These are phyloP conservation scores for Acer negundo DNA, from an alignment of 345 rosid species.

Conservation along the genomic window DNA sequence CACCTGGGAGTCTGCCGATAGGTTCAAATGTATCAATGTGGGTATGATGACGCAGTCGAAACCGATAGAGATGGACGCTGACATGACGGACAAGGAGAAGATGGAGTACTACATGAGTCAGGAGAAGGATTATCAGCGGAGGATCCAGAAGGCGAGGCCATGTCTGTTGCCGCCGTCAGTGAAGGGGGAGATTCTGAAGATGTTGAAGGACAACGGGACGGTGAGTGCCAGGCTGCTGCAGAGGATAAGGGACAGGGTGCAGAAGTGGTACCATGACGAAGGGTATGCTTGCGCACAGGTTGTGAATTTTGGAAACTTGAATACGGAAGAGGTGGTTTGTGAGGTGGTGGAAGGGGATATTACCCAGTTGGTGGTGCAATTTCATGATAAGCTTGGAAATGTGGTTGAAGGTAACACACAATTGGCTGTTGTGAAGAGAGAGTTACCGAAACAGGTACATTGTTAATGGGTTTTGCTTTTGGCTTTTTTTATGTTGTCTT, in stretches of 20 bases:
- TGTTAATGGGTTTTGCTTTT: slow-evolving; percentile 8
- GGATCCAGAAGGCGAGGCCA: slow-evolving; percentile 79
- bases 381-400: slow-evolving; percentile 94
- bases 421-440: slow-evolving; percentile 74
- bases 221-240: slow-evolving; percentile 92
- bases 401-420: slow-evolving; percentile 92
- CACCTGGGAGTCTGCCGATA: slow-evolving; percentile 92
- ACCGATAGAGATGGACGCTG: slow-evolving; percentile 84
- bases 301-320: slow-evolving; percentile 94
- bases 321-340: slow-evolving; percentile 93
- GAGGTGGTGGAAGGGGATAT: slow-evolving; percentile 98
- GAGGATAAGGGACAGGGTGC: slow-evolving; percentile 91
- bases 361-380: slow-evolving; percentile 78
- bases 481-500: background rate
- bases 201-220: slow-evolving; percentile 77
- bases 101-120: slow-evolving; percentile 74
- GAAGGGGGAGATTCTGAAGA: slow-evolving; percentile 65
- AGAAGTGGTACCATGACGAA: slow-evolving; percentile 95
- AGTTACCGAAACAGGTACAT: slow-evolving; percentile 77
- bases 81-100: slow-evolving; percentile 97
- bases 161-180: slow-evolving; percentile 68
- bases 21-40: slow-evolving; percentile 85
- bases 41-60: slow-evolving; percentile 85
- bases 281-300: slow-evolving; percentile 98
- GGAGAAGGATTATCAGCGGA: slow-evolving; percentile 88